These are phyloP conservation scores for Suillus weaverae DNA, from an alignment of 768 basidiomycete species.

Conservation along the genomic window DNA sequence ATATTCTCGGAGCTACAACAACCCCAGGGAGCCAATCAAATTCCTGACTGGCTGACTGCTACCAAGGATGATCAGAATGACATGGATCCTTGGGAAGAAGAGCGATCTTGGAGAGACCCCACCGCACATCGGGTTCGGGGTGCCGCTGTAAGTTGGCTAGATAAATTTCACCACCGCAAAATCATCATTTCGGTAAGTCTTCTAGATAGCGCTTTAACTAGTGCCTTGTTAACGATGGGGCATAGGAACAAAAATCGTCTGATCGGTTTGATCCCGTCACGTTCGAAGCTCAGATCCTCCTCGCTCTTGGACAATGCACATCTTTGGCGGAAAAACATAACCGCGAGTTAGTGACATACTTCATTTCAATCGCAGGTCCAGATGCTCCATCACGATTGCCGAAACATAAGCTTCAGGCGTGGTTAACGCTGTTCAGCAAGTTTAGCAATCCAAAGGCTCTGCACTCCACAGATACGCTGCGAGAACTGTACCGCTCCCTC, in stretches of 20 bases:
- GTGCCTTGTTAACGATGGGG: neutral
- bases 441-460: slow-evolving; percentile 93
- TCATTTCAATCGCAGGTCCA: slow-evolving; percentile 56
- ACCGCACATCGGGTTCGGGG: slow-evolving; percentile 60
- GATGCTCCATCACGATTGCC: slow-evolving; percentile 43
- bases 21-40: neutral
- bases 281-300: slow-evolving; percentile 82
- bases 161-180: slow-evolving; percentile 26
- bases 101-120: slow-evolving; percentile 77
- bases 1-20: slow-evolving; percentile 62
- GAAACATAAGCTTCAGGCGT: slow-evolving; percentile 64
- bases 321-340: slow-evolving; percentile 84
- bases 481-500: slow-evolving; percentile 64
- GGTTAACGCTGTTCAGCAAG: slow-evolving; percentile 86
- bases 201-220: neutral
- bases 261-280: slow-evolving; percentile 71
- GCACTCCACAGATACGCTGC: slow-evolving; percentile 63
- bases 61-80: slow-evolving; percentile 20
- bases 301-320: slow-evolving; percentile 64
- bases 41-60: slow-evolving; percentile 30
- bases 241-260: slow-evolving; percentile 38
- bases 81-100: slow-evolving; percentile 56
- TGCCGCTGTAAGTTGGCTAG: slow-evolving; percentile 50
- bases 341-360: slow-evolving; percentile 82
- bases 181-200: slow-evolving; percentile 37